Conservation (phyloP, 2,329 filamentous ascomycete species). For the Fusarium anguioides region DNA sequence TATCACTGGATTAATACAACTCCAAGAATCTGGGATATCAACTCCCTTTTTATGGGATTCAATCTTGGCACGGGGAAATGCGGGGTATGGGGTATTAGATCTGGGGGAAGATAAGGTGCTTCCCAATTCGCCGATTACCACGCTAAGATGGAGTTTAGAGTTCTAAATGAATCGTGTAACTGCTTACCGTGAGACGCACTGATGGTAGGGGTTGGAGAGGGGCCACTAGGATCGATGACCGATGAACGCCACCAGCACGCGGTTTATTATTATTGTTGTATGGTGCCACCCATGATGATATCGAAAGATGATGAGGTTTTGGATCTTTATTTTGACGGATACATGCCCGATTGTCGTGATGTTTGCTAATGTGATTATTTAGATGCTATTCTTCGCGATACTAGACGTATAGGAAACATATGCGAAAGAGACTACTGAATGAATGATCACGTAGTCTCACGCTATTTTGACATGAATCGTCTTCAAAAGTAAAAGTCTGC, state of each 20-base stretch:
- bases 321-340: neutral
- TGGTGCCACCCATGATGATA: neutral
- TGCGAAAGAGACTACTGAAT: neutral
- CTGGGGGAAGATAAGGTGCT: constrained; percentile 18
- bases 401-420: neutral
- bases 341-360: neutral
- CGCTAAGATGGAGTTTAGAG: neutral
- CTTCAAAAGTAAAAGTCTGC: too few species aligned
- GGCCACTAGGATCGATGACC: constrained; percentile 33
- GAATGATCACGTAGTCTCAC: accelerated
- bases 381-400: too few species aligned
- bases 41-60: constrained; percentile 22
- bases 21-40: neutral
- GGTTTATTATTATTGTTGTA: neutral
- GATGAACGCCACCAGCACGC: neutral
- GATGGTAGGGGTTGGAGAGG: neutral
- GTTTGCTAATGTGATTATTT: too few species aligned
- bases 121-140: neutral
- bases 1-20: neutral
- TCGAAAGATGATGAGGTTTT: neutral
- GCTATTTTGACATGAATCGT: neutral
- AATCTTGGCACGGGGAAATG: neutral
- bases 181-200: neutral
- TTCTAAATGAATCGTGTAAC: neutral
- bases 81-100: constrained; percentile 28